Evolutionary conservation across 108 stramenopile species (phyloP).

Genomic region (Nitzschia sp.): DNA sequence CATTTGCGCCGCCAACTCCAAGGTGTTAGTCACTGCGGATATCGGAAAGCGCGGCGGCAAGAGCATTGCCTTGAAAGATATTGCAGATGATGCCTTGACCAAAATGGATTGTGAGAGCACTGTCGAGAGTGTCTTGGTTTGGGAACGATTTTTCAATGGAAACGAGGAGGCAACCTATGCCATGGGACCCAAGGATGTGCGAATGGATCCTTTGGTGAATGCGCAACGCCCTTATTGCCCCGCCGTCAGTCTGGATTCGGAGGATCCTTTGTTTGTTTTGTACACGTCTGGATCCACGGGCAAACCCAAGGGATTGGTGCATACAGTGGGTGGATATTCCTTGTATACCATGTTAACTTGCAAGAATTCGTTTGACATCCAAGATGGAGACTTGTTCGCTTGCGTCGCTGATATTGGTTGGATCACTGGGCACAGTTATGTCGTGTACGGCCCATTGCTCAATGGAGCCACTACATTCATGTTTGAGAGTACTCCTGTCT

Average conservation of each 20-base stretch:
- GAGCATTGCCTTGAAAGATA: slow-evolving; percentile 83
- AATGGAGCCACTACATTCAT: slow-evolving; percentile 92
- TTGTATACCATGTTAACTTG: slow-evolving; percentile 86
- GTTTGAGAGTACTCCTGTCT: slow-evolving; percentile 94
- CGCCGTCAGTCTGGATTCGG: slow-evolving; percentile 91
- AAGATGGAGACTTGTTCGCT: slow-evolving; percentile 83
- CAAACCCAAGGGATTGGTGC: slow-evolving; percentile 91
- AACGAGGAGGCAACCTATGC: slow-evolving; percentile 33
- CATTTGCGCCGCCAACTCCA: slow-evolving; percentile 79
- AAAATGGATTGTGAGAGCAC: slow-evolving; percentile 57
- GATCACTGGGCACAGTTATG: slow-evolving; percentile 98
- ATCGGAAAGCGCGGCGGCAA: slow-evolving; percentile 85
- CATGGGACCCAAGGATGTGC: slow-evolving; percentile 72
- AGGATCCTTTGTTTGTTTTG: slow-evolving; percentile 94
- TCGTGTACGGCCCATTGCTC: slow-evolving; percentile 95
- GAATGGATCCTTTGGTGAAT: slow-evolving; percentile 79
- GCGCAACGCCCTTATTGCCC: slow-evolving; percentile 92
- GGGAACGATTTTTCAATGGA: slow-evolving; percentile 65
- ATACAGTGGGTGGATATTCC: slow-evolving; percentile 94
- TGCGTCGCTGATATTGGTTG: slow-evolving; percentile 93
- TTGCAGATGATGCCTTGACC: slow-evolving; percentile 82
- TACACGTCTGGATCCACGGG: slow-evolving; percentile 98
- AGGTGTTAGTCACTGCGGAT: slow-evolving; percentile 88
- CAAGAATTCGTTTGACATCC: slow-evolving; percentile 78
- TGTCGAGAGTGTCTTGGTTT: slow-evolving; percentile 88